A percentile compares a stretch with the other conserved stretches of the same genome.
These are phyloP conservation scores for Neoboletus brunneissimus DNA, from an alignment of 768 basidiomycete species.

Conservation along the genomic window DNA sequence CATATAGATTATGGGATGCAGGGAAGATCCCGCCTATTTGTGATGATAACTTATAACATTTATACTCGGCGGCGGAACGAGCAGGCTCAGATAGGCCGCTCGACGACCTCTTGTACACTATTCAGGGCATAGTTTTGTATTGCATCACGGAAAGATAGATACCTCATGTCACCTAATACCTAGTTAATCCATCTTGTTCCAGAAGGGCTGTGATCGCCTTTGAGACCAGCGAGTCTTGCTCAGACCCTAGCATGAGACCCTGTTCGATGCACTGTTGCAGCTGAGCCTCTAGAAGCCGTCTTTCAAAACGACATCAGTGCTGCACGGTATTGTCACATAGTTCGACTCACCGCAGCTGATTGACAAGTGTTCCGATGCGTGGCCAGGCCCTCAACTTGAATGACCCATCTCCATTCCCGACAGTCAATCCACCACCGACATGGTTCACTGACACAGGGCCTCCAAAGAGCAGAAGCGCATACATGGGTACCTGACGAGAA, in stretches of 20 bases:
- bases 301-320: slow-evolving; percentile 22
- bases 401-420: slow-evolving; percentile 49
- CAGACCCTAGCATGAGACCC: slow-evolving; percentile 46
- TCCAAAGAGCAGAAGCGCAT: slow-evolving; percentile 81
- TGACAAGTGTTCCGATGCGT: slow-evolving; percentile 87
- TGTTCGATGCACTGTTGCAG: slow-evolving; percentile 63
- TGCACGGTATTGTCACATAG: not conserved
- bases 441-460: slow-evolving; percentile 78
- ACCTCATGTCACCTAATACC: not conserved
- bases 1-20: not conserved
- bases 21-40: not conserved
- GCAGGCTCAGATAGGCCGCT: not conserved
- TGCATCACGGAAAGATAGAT: not conserved
- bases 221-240: slow-evolving; percentile 52
- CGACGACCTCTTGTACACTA: slow-evolving; percentile 2
- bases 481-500: slow-evolving; percentile 70
- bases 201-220: slow-evolving; percentile 43
- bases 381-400: slow-evolving; percentile 80
- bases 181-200: slow-evolving; percentile 34
- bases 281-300: slow-evolving; percentile 68
- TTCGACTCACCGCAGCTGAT: slow-evolving; percentile 67
- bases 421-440: slow-evolving; percentile 69
- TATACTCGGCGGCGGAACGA: not conserved
- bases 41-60: slow-evolving; percentile 11
- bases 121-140: slow-evolving; percentile 18